Evolutionary conservation across 257 asterid genomes (phyloP).

Genomic region (Galeopsis tetrahit): DNA sequence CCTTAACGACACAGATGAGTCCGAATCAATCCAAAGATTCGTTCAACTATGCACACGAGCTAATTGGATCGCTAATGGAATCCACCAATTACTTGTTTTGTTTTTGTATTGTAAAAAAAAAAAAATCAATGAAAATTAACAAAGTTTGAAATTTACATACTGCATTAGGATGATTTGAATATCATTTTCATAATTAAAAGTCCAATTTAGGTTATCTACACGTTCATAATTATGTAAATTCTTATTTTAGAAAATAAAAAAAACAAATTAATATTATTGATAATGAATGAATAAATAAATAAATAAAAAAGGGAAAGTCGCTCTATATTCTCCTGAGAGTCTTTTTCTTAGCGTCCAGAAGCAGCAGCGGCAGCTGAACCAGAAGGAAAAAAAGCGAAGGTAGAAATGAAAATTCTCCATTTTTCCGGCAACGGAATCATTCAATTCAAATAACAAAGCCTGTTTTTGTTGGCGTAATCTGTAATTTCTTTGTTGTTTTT

Average conservation of each 20-base stretch:
- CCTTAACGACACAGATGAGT: too few relatives aligned
- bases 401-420: not conserved
- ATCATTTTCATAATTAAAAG: not conserved
- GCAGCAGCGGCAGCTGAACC: slow-evolving; percentile 49
- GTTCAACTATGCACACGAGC: too few relatives aligned
- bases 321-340: slow-evolving; percentile 34
- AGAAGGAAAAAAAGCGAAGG: slow-evolving; percentile 23
- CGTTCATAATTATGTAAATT: not conserved
- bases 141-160: too few relatives aligned
- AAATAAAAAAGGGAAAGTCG: slow-evolving; percentile 24
- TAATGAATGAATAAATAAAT: not conserved
- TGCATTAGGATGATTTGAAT: not conserved
- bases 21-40: too few relatives aligned
- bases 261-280: not conserved
- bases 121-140: too few relatives aligned
- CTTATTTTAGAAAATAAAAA: not conserved
- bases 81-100: too few relatives aligned
- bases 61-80: too few relatives aligned
- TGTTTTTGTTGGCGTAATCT: not conserved
- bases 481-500: not conserved
- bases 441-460: not conserved
- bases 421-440: not conserved
- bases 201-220: not conserved
- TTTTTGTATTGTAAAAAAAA: too few relatives aligned
- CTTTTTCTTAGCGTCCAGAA: slow-evolving; percentile 41